Evolutionary conservation across 2,329 filamentous ascomycete genomes (phyloP), one percentile per base, ranked within the genome.

Genomic region (Sporothrix sp.): DNA sequence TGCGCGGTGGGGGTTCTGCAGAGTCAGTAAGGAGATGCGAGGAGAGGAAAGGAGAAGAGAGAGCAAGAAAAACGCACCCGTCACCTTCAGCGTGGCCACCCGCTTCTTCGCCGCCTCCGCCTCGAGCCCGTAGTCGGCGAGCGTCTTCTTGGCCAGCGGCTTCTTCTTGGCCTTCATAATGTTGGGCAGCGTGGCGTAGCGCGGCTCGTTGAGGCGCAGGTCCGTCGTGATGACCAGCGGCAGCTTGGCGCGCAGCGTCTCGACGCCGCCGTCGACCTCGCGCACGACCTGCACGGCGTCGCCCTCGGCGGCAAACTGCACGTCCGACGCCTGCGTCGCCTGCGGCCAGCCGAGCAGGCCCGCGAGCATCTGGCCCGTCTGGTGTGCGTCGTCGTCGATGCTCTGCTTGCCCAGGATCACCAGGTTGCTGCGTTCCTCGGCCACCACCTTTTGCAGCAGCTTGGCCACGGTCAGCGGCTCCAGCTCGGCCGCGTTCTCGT

Each of bases 81-180:
- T 81, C 57, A 98, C 90, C 78, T 93, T 93, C 60, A 97, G 63
- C 50, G 88, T 86, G 81, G 93, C 95, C 66, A 98, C 69, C 61
- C 90, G 77, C 69, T 77, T 82, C 66, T 78, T 76, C 48, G 78
- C 79, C 60, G 89, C 82, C 38, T 95, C 70, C 48, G 78, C 79
- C 60, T 88, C 82, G 38, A 96, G 70, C 2, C 86, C 87, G 66
- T 86, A 85, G 64, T 98, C 93, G 52, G 73, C 77, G 66, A 96
- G 67, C 58, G 78, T 87, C 77, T 88, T 85, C 84, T 96, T 97
- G 62, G 93, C 88, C 60, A 98, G 64, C 63, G 87, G 87, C 85
- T 98, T 98, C 86, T 97, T 98, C 85, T 98, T 98, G 48, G 93
- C 93, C 84, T 97, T 98, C 93, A 98, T 98, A 58, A 98, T 97